Base-by-base conservation (phyloP, 495 filamentous ascomycete species). In the Xylaria scruposa region DNA sequence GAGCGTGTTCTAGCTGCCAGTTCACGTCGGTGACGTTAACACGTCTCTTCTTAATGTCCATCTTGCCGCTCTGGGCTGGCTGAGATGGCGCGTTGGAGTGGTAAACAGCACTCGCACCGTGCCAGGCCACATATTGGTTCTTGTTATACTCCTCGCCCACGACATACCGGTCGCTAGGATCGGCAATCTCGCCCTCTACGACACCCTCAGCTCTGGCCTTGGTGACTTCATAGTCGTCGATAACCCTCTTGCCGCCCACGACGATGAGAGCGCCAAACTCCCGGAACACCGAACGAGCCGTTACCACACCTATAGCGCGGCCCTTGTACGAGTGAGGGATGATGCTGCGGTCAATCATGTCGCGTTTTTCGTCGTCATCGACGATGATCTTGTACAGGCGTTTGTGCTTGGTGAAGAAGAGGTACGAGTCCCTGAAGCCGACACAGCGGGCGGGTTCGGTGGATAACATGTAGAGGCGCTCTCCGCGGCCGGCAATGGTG, bases 281-380 rank as follows among this genome's bases (percentile, higher is more conserved):
- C 42, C 97, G 89, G 81, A 98, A 99, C 24, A 99, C 97, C 8
- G 96, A 98, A 24, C 97, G 89, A 36, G 96, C 96, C 15, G 96
- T 98, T 59, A 98, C 96, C 33, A 99, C 94, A 81, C 96, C 96
- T 78, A 99, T 99, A 21, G 96, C 93, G 58, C 96, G 93, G 71
- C 96, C 96, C 79, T 99, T 99, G 89, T 99, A 99, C 44, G 92
- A 95, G 85, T 97, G 95, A 3, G 96, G 96, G 70, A 99, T 97
- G 72, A 99, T 89, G 31, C 96, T 91, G 60, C 96, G 92, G 51
- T 94, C 93, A 73, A 99, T 99, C 79, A 98, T 87, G 77, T 97
- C 95, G 64, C 90, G 92, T 83, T 97, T 98, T 72, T 94, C 93
- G 24, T 94, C 91, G 67, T 97, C 94, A 70, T 94, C 93, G 74